These are phyloP conservation scores for Neurospora sp. DNA, from an alignment of 495 filamentous ascomycete genomes.

Conservation along the genomic window DNA sequence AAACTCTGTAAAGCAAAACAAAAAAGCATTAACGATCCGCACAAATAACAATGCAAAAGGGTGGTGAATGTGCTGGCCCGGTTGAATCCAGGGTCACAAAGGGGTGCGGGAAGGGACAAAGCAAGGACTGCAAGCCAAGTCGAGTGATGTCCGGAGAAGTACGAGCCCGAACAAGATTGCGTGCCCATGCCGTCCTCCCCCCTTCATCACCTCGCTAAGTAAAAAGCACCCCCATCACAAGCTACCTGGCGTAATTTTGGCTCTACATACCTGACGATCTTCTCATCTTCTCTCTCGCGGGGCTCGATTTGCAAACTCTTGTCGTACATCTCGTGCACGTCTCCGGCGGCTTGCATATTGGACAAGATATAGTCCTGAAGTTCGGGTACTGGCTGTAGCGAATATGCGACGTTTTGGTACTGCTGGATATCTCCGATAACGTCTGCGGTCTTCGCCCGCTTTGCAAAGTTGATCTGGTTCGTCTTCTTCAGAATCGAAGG, in stretches of 20 bases:
- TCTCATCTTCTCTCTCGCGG: slow-evolving; percentile 88
- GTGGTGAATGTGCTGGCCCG: background rate
- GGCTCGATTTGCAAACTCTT: slow-evolving; percentile 87
- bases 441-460: slow-evolving; percentile 93
- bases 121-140: background rate
- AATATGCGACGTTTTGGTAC: slow-evolving; percentile 93
- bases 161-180: background rate
- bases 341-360: slow-evolving; percentile 86
- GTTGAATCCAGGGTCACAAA: background rate
- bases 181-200: background rate
- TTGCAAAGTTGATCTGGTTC: slow-evolving; percentile 94
- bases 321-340: slow-evolving; percentile 99
- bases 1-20: slow-evolving; percentile 21
- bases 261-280: slow-evolving; percentile 47
- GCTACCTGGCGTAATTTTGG: background rate
- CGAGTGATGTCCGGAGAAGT: background rate
- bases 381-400: slow-evolving; percentile 76
- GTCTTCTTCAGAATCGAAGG: slow-evolving; percentile 90
- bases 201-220: background rate
- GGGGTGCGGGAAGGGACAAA: background rate
- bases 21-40: slow-evolving; percentile 1
- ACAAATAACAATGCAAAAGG: background rate
- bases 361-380: slow-evolving; percentile 94
- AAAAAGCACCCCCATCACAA: background rate
- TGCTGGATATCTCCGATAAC: slow-evolving; percentile 97